Evolutionary conservation across 352 stramenopile genomes (phyloP).

Genomic region (Pythium aphanidermatum): DNA sequence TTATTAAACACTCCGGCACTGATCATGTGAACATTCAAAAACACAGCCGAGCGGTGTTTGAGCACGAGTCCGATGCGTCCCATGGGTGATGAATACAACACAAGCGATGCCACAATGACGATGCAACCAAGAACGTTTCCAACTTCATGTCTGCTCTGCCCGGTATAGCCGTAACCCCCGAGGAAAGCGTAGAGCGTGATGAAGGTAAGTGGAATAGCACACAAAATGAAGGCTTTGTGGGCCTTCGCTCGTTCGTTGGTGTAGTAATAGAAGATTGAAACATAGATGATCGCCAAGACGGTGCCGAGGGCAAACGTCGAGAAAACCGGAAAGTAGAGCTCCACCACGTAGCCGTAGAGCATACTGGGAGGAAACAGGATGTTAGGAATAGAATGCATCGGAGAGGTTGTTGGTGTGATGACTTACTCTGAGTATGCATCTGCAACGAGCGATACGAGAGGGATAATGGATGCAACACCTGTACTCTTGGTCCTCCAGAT

Average conservation of each 20-base stretch:
- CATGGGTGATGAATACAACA: slow-evolving; percentile 46
- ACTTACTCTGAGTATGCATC: too few relatives aligned
- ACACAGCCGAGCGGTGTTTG: slow-evolving; percentile 31
- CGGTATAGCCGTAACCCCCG: slow-evolving; percentile 17
- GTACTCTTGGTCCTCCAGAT: too few relatives aligned
- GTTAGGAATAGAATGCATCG: too few relatives aligned
- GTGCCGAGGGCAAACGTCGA: slow-evolving; percentile 35
- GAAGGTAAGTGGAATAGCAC: slow-evolving; percentile 9
- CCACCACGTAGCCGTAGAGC: slow-evolving; percentile 36
- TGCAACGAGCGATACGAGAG: too few relatives aligned
- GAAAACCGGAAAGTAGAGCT: slow-evolving; percentile 37
- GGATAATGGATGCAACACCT: too few relatives aligned
- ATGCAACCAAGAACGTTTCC: slow-evolving; percentile 27
- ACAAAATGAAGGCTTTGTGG: slow-evolving; percentile 17
- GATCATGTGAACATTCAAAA: slow-evolving; percentile 44
- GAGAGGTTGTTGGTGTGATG: too few relatives aligned
- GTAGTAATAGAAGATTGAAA: slow-evolving; percentile 42
- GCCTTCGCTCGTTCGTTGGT: slow-evolving; percentile 31
- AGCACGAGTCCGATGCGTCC: slow-evolving; percentile 35
- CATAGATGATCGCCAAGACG: slow-evolving; percentile 30
- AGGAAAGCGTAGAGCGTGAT: slow-evolving; percentile 36
- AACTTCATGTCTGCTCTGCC: slow-evolving; percentile 20
- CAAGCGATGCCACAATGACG: slow-evolving; percentile 31
- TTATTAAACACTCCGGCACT: slow-evolving; percentile 40
- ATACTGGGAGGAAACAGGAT: too few relatives aligned